These are phyloP conservation scores for Phaeosphaeriaceae sp. DNA, from an alignment of 2,329 filamentous ascomycete species.

Conservation along the genomic window DNA sequence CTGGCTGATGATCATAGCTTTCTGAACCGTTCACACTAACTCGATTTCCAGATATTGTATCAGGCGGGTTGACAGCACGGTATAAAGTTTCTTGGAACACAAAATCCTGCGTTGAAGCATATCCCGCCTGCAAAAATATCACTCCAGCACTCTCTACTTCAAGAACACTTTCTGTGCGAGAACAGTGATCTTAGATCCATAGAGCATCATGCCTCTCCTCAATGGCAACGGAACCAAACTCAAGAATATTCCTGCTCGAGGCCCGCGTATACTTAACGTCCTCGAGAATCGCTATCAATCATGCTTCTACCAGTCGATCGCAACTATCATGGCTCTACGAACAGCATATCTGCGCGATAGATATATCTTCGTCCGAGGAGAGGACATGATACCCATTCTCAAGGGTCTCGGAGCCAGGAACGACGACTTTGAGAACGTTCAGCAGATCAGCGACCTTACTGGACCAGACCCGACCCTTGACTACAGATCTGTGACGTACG, in stretches of 20 bases:
- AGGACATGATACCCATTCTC: conserved; percentile 5
- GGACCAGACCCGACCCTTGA: conserved; percentile 6
- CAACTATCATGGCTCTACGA: conserved; percentile 4
- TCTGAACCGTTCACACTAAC: background rate
- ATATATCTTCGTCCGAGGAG: conserved; percentile 4
- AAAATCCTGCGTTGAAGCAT: background rate
- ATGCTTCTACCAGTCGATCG: conserved; percentile 3
- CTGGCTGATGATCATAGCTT: background rate
- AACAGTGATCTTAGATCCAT: background rate
- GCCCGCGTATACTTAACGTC: conserved; percentile 1
- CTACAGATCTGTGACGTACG: conserved; percentile 5
- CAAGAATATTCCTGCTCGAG: background rate
- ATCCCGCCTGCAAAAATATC: background rate
- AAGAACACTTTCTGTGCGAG: background rate
- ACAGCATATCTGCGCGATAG: background rate
- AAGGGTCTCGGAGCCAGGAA: conserved; percentile 3
- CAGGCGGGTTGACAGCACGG: background rate
- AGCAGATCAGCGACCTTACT: conserved; percentile 5
- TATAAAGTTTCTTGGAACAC: background rate
- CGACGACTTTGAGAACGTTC: conserved; percentile 3
- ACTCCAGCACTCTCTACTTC: background rate
- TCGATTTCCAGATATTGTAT: background rate
- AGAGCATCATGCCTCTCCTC: background rate
- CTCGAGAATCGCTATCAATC: conserved; percentile 3
- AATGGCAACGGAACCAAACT: background rate